Evolutionary conservation across 495 filamentous ascomycete species (phyloP), one percentile per base, ranked within the genome.

Genomic region (Aspergillus sclerotioniger): DNA sequence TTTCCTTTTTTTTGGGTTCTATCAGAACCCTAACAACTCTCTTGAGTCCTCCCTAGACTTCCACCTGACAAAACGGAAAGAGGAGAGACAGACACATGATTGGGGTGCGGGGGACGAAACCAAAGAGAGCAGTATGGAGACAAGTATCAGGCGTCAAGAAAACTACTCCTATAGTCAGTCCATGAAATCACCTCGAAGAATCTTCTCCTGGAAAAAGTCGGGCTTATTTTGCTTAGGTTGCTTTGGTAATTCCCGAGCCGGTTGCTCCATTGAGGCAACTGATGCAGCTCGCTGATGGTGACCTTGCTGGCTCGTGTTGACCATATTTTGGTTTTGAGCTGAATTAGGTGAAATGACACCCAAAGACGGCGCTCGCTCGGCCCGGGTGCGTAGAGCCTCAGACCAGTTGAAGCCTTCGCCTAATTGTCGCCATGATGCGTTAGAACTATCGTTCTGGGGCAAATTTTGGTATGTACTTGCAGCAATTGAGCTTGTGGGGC

Each of bases 181-280:
- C 91, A 98, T 96, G 67, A 98, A 96, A 64, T 98, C 94, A 32
- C 94, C 94, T 72, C 95, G 92, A 57, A 98, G 78, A 62, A 98
- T 97, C 60, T 96, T 84, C 80, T 98, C 94, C 73, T 96, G 90
- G 77, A 97, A 91, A 62, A 85, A 86, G 76, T 98, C 94, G 13
- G 91, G 91, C 68, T 90, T 87, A 56, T 80, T 83, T 57, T 84
- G 80, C 68, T 83, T 82, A 13, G 84, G 84, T 44, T 86, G 81
- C 25, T 78, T 82, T 20, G 87, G 85, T 69, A 91, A 85, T 62
- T 90, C 86, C 56, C 83, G 84, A 35, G 84, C 71, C 8, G 89
- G 84, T 59, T 79, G 78, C 62, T 86, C 84, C 87, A 84, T 86
- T 76, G 80, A 80, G 60, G 78, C 87, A 63, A 82, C 88, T 76